Evolutionary conservation across 306 rosid genomes (phyloP).

Genomic region (Astragalus glycyphyllos): DNA sequence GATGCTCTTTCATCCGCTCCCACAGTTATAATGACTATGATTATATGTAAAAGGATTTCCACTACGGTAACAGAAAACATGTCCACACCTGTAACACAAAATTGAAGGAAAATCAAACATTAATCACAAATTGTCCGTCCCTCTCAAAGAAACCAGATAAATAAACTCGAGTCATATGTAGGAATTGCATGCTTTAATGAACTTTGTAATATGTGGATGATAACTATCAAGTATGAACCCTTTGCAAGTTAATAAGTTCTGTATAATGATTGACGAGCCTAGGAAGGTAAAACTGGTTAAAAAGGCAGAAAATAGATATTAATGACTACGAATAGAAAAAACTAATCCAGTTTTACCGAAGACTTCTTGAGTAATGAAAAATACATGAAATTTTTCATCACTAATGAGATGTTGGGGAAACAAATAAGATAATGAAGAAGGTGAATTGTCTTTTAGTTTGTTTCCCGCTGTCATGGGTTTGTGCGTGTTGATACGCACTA

Average conservation of each 20-base stretch:
- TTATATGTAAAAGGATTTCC: conserved; percentile 1
- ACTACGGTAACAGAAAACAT: conserved; percentile 55
- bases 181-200: conserved; percentile 12
- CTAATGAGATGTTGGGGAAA: too few relatives aligned
- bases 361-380: neutral
- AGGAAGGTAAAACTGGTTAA: neutral
- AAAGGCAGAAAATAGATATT: neutral
- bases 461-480: too few relatives aligned
- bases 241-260: neutral
- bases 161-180: neutral
- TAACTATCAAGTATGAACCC: neutral
- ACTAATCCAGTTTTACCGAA: neutral
- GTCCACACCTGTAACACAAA: conserved; percentile 54
- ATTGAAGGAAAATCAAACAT: conserved; percentile 20
- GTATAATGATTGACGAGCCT: neutral
- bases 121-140: neutral
- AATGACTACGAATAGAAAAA: neutral
- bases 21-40: conserved; percentile 29
- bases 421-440: neutral
- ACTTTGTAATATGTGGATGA: neutral
- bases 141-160: neutral
- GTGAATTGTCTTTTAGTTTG: too few relatives aligned
- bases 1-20: neutral
- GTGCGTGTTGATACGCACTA: too few relatives aligned
- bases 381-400: neutral